A percentile compares a stretch with the other conserved stretches of the same genome.
Conservation (phyloP, 257 asterid genomes). For the Forsythia suspensa region DNA sequence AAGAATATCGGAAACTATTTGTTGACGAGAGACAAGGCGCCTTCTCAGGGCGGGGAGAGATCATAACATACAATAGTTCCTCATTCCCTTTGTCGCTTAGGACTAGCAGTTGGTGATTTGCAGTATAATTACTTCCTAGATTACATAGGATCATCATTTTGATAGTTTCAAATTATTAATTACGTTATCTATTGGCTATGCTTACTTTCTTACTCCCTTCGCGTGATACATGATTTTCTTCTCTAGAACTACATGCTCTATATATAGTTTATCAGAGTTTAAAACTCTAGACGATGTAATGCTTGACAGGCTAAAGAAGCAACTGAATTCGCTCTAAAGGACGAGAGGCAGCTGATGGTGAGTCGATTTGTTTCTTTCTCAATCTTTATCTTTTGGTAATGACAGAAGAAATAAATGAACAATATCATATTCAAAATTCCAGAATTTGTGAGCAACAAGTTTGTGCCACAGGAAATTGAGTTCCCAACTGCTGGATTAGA, state of each 20-base stretch:
- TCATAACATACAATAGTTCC: not conserved
- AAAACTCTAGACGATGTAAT: not conserved
- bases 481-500: constrained; percentile 89
- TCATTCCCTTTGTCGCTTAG: not conserved
- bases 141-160: not conserved
- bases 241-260: no score
- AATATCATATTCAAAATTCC: constrained; percentile 33
- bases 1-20: no score
- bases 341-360: constrained; percentile 77
- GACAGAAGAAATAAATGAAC: constrained; percentile 27
- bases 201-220: not conserved
- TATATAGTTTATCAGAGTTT: not conserved
- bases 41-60: no score
- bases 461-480: constrained; percentile 93
- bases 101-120: not conserved
- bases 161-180: no score
- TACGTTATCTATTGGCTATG: no score
- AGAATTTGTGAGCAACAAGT: constrained; percentile 70
- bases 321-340: constrained; percentile 62
- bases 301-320: constrained; percentile 76
- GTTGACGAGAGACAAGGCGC: no score
- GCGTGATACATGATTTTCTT: no score
- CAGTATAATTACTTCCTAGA: not conserved
- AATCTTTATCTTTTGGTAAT: constrained; percentile 4
- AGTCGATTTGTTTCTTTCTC: constrained; percentile 28